A percentile compares a stretch with the other conserved stretches of the same genome.
phyloP scores from a whole-genome alignment of 2,329 filamentous ascomycete genomes.

The Aspergillus versicolor region DNA sequence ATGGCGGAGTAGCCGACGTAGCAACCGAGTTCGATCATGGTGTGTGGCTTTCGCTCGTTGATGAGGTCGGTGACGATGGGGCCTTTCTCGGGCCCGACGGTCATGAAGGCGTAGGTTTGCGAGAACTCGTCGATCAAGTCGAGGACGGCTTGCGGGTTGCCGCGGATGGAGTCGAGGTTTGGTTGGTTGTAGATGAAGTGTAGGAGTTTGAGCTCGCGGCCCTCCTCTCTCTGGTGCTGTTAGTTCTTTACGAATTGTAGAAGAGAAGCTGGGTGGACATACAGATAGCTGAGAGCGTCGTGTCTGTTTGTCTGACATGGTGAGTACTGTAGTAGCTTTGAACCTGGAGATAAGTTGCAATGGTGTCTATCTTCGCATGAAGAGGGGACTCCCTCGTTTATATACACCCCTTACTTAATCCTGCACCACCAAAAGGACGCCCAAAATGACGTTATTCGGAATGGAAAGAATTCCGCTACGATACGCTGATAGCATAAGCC shows the following conservation, averaged over 20 bases:
- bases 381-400: background rate
- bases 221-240: conserved; percentile 54
- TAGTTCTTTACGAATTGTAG: background rate
- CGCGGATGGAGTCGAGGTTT: conserved; percentile 62
- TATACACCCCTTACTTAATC: background rate
- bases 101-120: conserved; percentile 72
- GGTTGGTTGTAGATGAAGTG: conserved; percentile 65
- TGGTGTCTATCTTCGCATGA: no score
- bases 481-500: no score
- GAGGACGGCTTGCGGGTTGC: conserved; percentile 63
- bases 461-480: background rate
- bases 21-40: conserved; percentile 76
- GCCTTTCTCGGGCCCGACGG: conserved; percentile 74
- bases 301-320: background rate
- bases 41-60: conserved; percentile 61
- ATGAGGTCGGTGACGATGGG: conserved; percentile 70
- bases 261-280: background rate
- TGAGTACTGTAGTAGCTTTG: background rate
- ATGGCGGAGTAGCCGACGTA: conserved; percentile 82
- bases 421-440: no score
- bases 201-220: conserved; percentile 71
- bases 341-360: background rate
- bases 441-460: background rate
- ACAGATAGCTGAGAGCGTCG: no score
- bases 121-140: conserved; percentile 70